These are phyloP conservation scores for Candida tropicalis DNA, from an alignment of 1,139 yeast genomes.

Conservation along the genomic window DNA sequence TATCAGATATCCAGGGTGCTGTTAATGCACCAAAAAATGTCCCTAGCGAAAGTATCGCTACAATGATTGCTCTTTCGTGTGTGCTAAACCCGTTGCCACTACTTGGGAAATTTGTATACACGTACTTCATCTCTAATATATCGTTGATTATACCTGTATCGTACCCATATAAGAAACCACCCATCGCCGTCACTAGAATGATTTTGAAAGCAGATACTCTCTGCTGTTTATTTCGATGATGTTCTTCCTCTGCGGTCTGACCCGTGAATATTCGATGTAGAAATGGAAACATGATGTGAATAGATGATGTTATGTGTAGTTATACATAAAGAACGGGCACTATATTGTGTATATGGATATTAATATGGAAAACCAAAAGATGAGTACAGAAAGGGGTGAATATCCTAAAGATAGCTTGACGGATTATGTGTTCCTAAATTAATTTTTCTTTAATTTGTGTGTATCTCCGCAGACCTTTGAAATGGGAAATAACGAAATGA, in stretches of 20 bases:
- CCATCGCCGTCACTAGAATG: conserved; percentile 76
- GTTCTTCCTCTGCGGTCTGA: conserved; percentile 40
- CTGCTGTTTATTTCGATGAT: conserved; percentile 43
- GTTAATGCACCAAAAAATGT: conserved; percentile 74
- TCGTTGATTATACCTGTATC: conserved; percentile 83
- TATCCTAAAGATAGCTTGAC: too few species aligned
- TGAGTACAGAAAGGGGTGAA: too few species aligned
- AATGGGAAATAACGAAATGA: too few species aligned
- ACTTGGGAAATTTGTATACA: conserved; percentile 53
- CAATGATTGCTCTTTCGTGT: conserved; percentile 66
- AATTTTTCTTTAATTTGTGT: too few species aligned
- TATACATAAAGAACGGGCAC: neutral
- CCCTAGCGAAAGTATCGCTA: conserved; percentile 72
- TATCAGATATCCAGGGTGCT: conserved; percentile 67
- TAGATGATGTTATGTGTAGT: conserved; percentile 1
- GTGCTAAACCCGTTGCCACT: conserved; percentile 51
- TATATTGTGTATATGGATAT: neutral
- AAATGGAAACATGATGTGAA: conserved; percentile 13
- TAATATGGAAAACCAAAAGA: too few species aligned
- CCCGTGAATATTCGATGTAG: conserved; percentile 40
- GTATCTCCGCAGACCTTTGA: too few species aligned
- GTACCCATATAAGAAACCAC: conserved; percentile 81
- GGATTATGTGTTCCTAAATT: too few species aligned
- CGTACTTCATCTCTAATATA: conserved; percentile 68
- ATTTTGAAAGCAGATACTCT: conserved; percentile 63